Conservation (phyloP, 257 asterid species). For the Solanum sejunctum region DNA sequence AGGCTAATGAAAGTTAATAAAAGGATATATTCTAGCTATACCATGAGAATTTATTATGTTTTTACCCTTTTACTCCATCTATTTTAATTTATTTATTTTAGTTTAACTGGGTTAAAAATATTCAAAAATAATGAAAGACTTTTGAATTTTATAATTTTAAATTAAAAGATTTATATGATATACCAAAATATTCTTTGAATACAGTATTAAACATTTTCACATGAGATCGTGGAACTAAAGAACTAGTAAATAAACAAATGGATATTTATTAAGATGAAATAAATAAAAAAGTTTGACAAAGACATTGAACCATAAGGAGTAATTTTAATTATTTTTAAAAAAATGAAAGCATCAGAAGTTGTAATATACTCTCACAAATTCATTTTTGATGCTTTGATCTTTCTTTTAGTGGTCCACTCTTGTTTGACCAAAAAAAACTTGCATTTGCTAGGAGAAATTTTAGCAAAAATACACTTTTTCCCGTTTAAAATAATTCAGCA, state of each 20-base stretch:
- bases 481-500: neutral
- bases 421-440: neutral
- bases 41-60: neutral
- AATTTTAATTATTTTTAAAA: too few relatives aligned
- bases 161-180: neutral
- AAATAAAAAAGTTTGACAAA: neutral
- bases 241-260: neutral
- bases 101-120: neutral
- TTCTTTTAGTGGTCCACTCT: neutral
- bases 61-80: too few relatives aligned
- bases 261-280: neutral
- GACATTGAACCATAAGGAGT: neutral
- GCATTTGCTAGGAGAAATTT: neutral
- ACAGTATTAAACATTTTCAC: neutral
- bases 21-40: neutral
- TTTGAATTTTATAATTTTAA: neutral
- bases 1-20: neutral
- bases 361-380: neutral
- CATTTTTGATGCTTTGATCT: neutral
- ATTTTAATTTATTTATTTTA: neutral
- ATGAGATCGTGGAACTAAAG: neutral
- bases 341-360: neutral
- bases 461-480: neutral
- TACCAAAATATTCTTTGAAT: neutral
- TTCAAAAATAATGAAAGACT: neutral